Percentiles rank a stretch among this genome's conserved stretches.
Evolutionary conservation across 2,329 filamentous ascomycete species (phyloP).

Genomic region (Colletotrichum sp.): DNA sequence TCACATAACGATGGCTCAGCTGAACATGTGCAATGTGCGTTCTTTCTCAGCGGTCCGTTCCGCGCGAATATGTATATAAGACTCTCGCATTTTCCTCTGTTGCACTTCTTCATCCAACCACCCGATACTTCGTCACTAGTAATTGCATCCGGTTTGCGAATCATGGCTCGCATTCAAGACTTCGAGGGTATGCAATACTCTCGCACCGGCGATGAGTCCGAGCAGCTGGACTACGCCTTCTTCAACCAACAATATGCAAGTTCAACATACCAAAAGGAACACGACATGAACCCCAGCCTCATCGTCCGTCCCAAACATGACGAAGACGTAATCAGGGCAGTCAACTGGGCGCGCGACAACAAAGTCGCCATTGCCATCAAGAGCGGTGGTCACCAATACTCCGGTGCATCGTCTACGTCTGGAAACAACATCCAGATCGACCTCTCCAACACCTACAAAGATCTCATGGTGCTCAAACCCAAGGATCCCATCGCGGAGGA

Average conservation of each 20-base stretch:
- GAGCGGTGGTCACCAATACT: conserved; percentile 55
- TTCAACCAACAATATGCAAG: conserved; percentile 46
- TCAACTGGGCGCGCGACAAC: conserved; percentile 45
- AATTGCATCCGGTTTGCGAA: not conserved
- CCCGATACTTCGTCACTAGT: accelerated
- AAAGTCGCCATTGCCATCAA: conserved; percentile 48
- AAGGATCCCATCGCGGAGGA: conserved; percentile 36
- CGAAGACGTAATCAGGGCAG: conserved; percentile 43
- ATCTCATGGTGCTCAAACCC: conserved; percentile 30
- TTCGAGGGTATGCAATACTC: conserved; percentile 16
- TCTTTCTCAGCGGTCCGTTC: not conserved
- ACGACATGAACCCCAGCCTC: conserved; percentile 47
- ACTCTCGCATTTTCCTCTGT: not conserved
- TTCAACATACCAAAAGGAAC: conserved; percentile 43
- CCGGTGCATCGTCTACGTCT: conserved; percentile 51
- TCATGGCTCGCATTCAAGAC: conserved; percentile 3
- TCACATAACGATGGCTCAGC: not conserved
- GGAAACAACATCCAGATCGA: conserved; percentile 52
- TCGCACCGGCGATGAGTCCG: not conserved
- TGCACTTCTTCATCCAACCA: accelerated
- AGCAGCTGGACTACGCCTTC: conserved; percentile 1
- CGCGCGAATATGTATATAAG: not conserved
- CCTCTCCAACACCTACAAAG: conserved; percentile 43
- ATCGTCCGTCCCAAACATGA: conserved; percentile 48
- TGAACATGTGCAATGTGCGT: accelerated